Base-by-base conservation (phyloP, 2,329 filamentous ascomycete species). In the Nigrograna mackinnonii region DNA sequence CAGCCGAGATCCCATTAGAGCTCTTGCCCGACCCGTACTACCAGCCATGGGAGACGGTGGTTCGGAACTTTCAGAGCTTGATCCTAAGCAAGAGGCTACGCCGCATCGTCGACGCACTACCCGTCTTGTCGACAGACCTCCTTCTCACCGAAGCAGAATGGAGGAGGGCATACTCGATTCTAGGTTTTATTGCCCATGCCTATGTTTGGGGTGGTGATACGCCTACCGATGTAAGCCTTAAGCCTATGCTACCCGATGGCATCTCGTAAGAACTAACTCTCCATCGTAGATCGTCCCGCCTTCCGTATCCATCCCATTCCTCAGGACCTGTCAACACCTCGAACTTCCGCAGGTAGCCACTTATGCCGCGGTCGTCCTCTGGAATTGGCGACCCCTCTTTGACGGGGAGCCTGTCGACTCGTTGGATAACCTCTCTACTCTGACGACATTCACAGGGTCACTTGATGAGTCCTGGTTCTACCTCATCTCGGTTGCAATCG, bases 401-500 rank as follows among this genome's bases (percentile, higher is more conserved):
- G 73, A 84, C 46, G 83, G 89, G 49, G 91, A 96, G 67, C 80
- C 82, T 24, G 83, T 94, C 43, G 89, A 95, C 61, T 83, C 84
- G 50, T 79, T 97, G 34, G 86, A 94, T 61, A 97, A 99, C 58
- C 79, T 99, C 42, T 85, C 89, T 30, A 94, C 89, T 2, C 78
- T 97, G 47, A 83, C 85, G 59, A 96, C 94, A 13, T 95, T 96
- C 63, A 97, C 94, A 13, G 94, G 94, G 37, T 91, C 91, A 6
- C 77, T 95, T 41, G 94, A 99, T 64, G 94, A 99, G 72, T 96
- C 94, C 49, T 99, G 94, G 94, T 99, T 99, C 66, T 99, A 97
- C 66, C 79, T 99, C 11, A 84, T 97, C 39, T 96, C 91, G 0
- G 89, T 96, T 3, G 94, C 92, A 49, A 96, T 99, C 51, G 94